Conservation (phyloP, 23 red algal species). For the Gracilariopsis chorda region DNA sequence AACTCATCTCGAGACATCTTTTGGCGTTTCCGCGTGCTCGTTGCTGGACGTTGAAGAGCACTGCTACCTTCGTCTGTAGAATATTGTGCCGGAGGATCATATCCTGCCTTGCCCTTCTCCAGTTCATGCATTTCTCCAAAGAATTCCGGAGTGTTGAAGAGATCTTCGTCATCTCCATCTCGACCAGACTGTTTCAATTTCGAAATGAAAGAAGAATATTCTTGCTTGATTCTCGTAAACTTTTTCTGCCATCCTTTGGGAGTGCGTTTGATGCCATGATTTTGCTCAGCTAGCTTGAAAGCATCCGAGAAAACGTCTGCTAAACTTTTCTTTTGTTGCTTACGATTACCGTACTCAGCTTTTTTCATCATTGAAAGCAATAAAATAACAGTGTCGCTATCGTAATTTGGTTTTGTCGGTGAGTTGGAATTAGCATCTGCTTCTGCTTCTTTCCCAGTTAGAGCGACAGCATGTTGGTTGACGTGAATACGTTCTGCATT, state of each 20-base stretch:
- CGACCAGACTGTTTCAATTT: not conserved
- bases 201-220: not conserved
- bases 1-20: too few species aligned
- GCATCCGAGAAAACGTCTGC: not conserved
- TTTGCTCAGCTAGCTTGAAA: not conserved
- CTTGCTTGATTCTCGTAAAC: not conserved
- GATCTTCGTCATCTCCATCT: not conserved
- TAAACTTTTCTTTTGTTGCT: conserved; percentile 25
- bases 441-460: too few species aligned
- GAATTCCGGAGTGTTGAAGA: conserved; percentile 1
- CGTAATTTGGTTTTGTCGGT: too few species aligned
- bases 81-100: conserved; percentile 29
- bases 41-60: too few species aligned
- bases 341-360: not conserved
- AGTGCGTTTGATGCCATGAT: not conserved
- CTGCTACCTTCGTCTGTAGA: too few species aligned
- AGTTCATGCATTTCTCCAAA: not conserved
- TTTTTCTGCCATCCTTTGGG: not conserved
- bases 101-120: not conserved
- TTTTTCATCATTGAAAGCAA: not conserved
- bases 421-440: too few species aligned
- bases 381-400: not conserved
- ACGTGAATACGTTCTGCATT: too few species aligned
- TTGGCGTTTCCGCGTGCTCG: too few species aligned
- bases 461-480: too few species aligned